These are phyloP conservation scores for Vaccinium vitisidaea DNA, from an alignment of 148 eudicot species.

Conservation along the genomic window DNA sequence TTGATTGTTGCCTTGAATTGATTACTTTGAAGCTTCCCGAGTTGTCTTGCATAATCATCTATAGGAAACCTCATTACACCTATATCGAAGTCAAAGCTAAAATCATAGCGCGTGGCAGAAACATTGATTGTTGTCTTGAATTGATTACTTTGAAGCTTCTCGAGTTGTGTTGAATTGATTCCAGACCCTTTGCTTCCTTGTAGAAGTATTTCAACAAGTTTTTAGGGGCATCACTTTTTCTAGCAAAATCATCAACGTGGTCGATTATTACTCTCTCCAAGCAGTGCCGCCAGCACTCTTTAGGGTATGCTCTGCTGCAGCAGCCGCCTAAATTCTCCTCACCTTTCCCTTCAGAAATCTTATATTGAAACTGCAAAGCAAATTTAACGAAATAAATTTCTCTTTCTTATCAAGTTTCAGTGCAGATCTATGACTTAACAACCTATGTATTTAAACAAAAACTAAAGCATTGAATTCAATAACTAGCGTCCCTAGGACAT, in stretches of 20 bases:
- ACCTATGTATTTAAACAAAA: too few species aligned
- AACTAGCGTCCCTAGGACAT: too few species aligned
- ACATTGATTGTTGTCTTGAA: background rate
- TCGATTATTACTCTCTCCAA: background rate
- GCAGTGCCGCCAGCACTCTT: background rate
- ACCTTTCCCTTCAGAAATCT: background rate
- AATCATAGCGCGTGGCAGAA: too few species aligned
- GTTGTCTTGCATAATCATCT: background rate
- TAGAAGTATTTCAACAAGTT: background rate
- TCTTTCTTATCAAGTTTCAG: too few species aligned
- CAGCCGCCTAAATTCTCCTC: background rate
- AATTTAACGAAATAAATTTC: too few species aligned
- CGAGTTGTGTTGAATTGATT: background rate
- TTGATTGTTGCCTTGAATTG: too few species aligned
- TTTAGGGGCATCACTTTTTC: background rate
- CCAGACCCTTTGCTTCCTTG: slow-evolving; percentile 2
- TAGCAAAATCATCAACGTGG: background rate
- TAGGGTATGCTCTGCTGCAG: background rate
- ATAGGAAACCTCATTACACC: too few species aligned
- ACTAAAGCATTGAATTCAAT: too few species aligned
- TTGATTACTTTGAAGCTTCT: background rate
- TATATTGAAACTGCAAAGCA: background rate
- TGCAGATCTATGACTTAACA: too few species aligned
- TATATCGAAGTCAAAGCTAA: too few species aligned
- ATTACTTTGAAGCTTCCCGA: background rate